Base-by-base conservation (phyloP, 225 moss, liverwort and hornwort species). In the Pleurozium schreberi region DNA sequence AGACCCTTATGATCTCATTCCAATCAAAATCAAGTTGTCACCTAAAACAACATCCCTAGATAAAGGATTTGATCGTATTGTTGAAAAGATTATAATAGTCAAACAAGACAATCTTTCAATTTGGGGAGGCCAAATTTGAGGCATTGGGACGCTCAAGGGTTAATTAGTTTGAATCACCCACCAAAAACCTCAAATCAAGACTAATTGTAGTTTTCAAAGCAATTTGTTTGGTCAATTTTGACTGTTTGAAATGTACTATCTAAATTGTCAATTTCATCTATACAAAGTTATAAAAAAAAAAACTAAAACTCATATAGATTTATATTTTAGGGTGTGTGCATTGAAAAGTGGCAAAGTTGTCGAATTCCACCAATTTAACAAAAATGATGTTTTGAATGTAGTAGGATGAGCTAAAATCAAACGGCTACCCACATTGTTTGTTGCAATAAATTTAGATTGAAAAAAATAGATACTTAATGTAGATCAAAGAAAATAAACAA, bases 121-220 rank as follows among this genome's bases (percentile, higher is more conserved):
- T n/a, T n/a, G n/a, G n/a, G n/a, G n/a, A n/a, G n/a, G n/a, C n/a
- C n/a, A n/a, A n/a, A n/a, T n/a, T n/a, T n/a, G n/a, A n/a, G n/a
- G n/a, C n/a, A n/a, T n/a, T n/a, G n/a, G n/a, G n/a, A n/a, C n/a
- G n/a, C n/a, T n/a, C n/a, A n/a, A n/a, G n/a, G n/a, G n/a, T n/a
- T n/a, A n/a, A n/a, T n/a, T 50, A 27, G 28, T 83, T 36, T 66
- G 2, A 52, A 3, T 66, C 18, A 33, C 31, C 10, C 6, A 9
- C 3, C 1, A 1, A 1, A 45, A 14, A 61, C 43, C 8, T 30
- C 3, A 20, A 0, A 61, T 61, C 61, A 14, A 30, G 1, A 34
- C 14, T 5, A 45, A 8, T 12, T 49, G 10, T 25, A 36, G 25
- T 65, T 64, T n/a, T 65, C 0, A 38, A 1, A 52, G 27, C 27